Percentiles rank a stretch among this genome's conserved stretches.
Evolutionary conservation across 352 stramenopile genomes (phyloP).

Genomic region (Phytophthora litchii): DNA sequence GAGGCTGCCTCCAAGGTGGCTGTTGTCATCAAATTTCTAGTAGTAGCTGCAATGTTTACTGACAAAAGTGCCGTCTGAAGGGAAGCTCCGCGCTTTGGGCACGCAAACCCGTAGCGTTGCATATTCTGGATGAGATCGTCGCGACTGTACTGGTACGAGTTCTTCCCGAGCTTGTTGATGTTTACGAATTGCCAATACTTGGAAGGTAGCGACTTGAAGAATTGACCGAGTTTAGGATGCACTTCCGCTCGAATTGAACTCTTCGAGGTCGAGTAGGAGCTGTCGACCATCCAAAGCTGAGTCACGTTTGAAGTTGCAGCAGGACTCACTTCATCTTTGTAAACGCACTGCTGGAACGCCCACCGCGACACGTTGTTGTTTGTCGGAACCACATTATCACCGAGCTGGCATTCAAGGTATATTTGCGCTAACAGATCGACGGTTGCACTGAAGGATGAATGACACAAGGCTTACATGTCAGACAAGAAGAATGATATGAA

Average conservation of each 20-base stretch:
- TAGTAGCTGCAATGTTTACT: background rate
- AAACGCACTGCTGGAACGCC: slow-evolving; percentile 44
- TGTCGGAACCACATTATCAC: slow-evolving; percentile 34
- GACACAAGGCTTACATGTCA: background rate
- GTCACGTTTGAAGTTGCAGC: slow-evolving; percentile 30
- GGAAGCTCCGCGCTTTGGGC: slow-evolving; percentile 21
- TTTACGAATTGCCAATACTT: slow-evolving; percentile 39
- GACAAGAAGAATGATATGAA: background rate
- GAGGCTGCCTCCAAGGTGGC: too few species aligned
- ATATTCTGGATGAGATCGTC: slow-evolving; percentile 37
- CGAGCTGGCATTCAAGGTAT: slow-evolving; percentile 50
- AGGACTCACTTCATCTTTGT: slow-evolving; percentile 25
- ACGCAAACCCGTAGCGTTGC: slow-evolving; percentile 34
- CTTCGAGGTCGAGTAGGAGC: slow-evolving; percentile 8
- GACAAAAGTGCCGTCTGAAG: slow-evolving; percentile 10
- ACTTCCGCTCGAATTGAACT: slow-evolving; percentile 23
- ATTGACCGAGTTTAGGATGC: slow-evolving; percentile 22
- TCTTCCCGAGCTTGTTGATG: slow-evolving; percentile 31
- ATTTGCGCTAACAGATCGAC: slow-evolving; percentile 46
- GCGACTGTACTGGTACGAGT: slow-evolving; percentile 39
- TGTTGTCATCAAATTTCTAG: too few species aligned
- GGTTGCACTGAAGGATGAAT: slow-evolving; percentile 32
- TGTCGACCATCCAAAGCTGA: slow-evolving; percentile 36
- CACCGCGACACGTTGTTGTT: slow-evolving; percentile 36
- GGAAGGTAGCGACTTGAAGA: slow-evolving; percentile 27